A percentile compares a stretch with the other conserved stretches of the same genome.
These are phyloP conservation scores for Trametes cingulata DNA, from an alignment of 768 basidiomycete genomes.

Conservation along the genomic window DNA sequence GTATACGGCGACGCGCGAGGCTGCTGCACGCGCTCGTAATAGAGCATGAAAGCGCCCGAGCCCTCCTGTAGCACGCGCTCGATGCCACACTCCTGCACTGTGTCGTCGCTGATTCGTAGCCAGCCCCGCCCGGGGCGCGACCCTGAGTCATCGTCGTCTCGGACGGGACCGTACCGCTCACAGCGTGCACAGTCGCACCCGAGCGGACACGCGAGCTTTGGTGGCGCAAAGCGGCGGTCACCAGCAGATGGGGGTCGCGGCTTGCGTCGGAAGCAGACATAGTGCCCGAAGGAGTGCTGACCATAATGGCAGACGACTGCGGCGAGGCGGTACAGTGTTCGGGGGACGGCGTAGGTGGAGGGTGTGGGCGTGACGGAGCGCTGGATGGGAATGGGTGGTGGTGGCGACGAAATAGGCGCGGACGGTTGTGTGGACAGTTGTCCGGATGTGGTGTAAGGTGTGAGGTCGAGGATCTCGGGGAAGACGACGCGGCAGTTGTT, in stretches of 20 bases:
- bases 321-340: slow-evolving; percentile 81
- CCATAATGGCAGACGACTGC: slow-evolving; percentile 94
- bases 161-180: slow-evolving; percentile 50
- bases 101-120: slow-evolving; percentile 87
- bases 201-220: slow-evolving; percentile 42
- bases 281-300: slow-evolving; percentile 91
- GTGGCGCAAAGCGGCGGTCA: slow-evolving; percentile 41
- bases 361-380: slow-evolving; percentile 60
- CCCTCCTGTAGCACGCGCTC: slow-evolving; percentile 75
- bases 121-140: slow-evolving; percentile 63
- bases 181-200: slow-evolving; percentile 52
- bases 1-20: slow-evolving; percentile 14
- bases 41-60: slow-evolving; percentile 87
- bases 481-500: slow-evolving; percentile 81
- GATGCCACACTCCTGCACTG: slow-evolving; percentile 73
- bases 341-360: slow-evolving; percentile 48
- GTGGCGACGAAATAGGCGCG: slow-evolving; percentile 67
- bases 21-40: slow-evolving; percentile 74
- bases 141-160: slow-evolving; percentile 48
- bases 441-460: slow-evolving; percentile 84
- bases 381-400: slow-evolving; percentile 42
- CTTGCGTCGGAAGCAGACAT: slow-evolving; percentile 86
- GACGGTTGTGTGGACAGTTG: slow-evolving; percentile 71
- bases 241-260: slow-evolving; percentile 52
- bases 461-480: slow-evolving; percentile 87